These are phyloP conservation scores for Pestalotiopsis sp. DNA, from an alignment of 2,329 filamentous ascomycete genomes.

Conservation along the genomic window DNA sequence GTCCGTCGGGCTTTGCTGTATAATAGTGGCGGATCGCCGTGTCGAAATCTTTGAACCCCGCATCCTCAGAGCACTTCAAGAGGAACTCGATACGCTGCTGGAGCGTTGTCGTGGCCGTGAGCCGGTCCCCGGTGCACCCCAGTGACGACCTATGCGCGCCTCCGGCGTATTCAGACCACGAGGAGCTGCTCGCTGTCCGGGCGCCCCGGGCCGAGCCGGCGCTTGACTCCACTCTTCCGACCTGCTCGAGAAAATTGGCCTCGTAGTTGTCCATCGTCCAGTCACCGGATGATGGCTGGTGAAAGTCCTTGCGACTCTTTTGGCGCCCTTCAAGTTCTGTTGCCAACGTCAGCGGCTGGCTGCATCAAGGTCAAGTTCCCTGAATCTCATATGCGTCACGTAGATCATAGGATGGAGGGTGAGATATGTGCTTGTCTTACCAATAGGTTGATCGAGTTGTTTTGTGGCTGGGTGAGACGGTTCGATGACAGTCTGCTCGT, in stretches of 20 bases:
- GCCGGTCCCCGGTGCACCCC: not conserved
- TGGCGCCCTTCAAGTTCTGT: not conserved
- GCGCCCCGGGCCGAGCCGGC: not conserved
- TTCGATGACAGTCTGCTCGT: not conserved
- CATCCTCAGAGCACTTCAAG: not conserved
- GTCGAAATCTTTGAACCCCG: not conserved
- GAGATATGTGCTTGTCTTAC: not conserved
- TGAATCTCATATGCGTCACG: not conserved
- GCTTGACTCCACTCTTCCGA: not conserved
- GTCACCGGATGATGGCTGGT: not conserved
- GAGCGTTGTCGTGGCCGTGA: not conserved
- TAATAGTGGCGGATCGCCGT: not conserved
- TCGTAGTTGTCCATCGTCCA: not conserved
- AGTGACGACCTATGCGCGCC: not conserved
- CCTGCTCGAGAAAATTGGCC: not conserved
- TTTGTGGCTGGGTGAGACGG: not conserved
- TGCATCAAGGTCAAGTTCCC: not conserved
- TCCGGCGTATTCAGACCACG: not conserved
- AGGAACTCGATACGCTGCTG: not conserved
- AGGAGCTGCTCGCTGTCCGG: not conserved
- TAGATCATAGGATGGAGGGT: not conserved
- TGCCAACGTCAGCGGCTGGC: not conserved
- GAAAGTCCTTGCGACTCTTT: not conserved
- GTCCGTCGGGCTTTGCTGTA: not conserved
- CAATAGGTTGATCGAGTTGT: not conserved